These are phyloP conservation scores for Termitomyces sp. DNA, from an alignment of 768 basidiomycete species.

Conservation along the genomic window DNA sequence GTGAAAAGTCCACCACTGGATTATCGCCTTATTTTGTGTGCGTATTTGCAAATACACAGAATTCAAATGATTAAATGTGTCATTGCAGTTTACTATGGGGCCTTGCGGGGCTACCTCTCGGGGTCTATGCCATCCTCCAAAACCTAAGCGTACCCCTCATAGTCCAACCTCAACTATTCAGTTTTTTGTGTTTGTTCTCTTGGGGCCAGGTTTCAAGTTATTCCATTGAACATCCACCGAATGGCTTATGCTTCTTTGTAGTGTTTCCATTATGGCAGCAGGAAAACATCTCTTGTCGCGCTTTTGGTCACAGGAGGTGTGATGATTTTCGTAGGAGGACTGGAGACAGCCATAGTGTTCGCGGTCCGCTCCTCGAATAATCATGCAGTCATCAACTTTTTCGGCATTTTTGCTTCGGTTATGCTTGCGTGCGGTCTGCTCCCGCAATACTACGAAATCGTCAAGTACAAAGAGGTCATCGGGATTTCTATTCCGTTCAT, in stretches of 20 bases:
- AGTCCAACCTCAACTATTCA: conserved; percentile 64
- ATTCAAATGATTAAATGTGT: neutral
- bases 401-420: conserved; percentile 60
- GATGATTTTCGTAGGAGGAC: conserved; percentile 46
- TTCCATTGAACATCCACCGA: neutral
- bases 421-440: conserved; percentile 50
- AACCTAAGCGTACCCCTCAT: conserved; percentile 71
- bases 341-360: conserved; percentile 61
- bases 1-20: conserved; percentile 63
- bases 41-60: conserved; percentile 13
- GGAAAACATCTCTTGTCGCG: conserved; percentile 33
- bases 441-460: conserved; percentile 78
- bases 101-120: conserved; percentile 54
- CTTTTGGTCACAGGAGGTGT: conserved; percentile 33
- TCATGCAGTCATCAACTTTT: conserved; percentile 38
- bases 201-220: conserved; percentile 57
- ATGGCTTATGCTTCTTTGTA: conserved; percentile 25
- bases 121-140: conserved; percentile 65
- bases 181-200: conserved; percentile 53
- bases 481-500: conserved; percentile 75
- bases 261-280: conserved; percentile 64
- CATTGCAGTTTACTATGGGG: conserved; percentile 57
- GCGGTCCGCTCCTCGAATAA: conserved; percentile 48
- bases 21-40: conserved; percentile 69
- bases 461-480: conserved; percentile 53